phyloP scores from a whole-genome alignment of 2,329 filamentous ascomycete genomes.

The Aspergillus neoniger region DNA sequence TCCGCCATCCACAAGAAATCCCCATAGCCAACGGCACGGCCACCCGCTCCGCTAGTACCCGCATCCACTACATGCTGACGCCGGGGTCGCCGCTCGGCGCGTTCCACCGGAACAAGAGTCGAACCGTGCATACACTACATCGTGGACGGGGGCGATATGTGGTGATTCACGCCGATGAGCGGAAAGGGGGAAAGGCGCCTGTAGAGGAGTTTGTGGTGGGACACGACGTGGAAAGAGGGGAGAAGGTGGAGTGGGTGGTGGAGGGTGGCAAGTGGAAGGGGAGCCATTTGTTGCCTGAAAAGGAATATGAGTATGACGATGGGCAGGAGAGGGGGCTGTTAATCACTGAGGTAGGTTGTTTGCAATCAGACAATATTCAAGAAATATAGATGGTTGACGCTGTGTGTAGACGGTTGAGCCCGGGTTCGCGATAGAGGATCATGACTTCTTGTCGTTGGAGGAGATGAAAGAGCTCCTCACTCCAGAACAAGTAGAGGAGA shows the following conservation, averaged over 20 bases:
- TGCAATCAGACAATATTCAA: background rate
- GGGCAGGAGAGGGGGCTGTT: slow-evolving; percentile 53
- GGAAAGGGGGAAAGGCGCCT: slow-evolving; percentile 41
- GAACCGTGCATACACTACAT: slow-evolving; percentile 67
- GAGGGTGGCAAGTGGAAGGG: slow-evolving; percentile 69
- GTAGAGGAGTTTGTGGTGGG: slow-evolving; percentile 69
- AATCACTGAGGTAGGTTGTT: slow-evolving; percentile 59
- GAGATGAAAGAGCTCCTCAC: slow-evolving; percentile 56
- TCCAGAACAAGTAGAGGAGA: slow-evolving; percentile 50
- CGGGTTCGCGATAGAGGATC: slow-evolving; percentile 67
- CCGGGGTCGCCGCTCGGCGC: slow-evolving; percentile 56
- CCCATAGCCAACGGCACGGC: slow-evolving; percentile 49
- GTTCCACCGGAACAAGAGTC: slow-evolving; percentile 65
- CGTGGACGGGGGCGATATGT: slow-evolving; percentile 65
- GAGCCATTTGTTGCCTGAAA: slow-evolving; percentile 57
- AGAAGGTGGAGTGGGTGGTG: slow-evolving; percentile 68
- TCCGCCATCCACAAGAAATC: slow-evolving; percentile 55
- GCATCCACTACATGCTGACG: slow-evolving; percentile 67
- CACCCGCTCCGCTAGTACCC: slow-evolving; percentile 58
- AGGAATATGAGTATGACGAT: slow-evolving; percentile 26
- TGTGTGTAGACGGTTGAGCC: slow-evolving; percentile 59
- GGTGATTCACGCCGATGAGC: slow-evolving; percentile 58
- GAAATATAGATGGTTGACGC: background rate
- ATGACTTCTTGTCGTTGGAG: slow-evolving; percentile 63
- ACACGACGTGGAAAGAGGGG: slow-evolving; percentile 57